Conservation (phyloP, 140 eudicot genomes). For the Bidens hawaiensis region DNA sequence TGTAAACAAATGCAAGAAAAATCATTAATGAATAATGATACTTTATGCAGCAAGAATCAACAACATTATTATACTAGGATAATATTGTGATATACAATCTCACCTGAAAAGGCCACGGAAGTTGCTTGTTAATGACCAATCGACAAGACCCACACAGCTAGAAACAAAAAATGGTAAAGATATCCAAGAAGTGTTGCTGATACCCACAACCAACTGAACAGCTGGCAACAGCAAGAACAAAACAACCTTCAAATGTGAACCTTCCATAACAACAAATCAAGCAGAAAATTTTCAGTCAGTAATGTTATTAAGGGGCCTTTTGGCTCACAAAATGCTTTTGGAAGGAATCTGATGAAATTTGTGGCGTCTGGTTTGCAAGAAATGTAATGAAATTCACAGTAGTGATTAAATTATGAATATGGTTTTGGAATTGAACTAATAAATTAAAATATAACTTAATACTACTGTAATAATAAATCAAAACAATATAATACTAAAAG, state of each 20-base stretch:
- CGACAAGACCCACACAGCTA: conserved; percentile 93
- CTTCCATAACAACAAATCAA: conserved; percentile 36
- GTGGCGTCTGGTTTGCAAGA: background rate
- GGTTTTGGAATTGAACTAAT: background rate
- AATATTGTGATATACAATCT: conserved; percentile 12
- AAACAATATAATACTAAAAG: background rate
- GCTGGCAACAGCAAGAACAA: conserved; percentile 86
- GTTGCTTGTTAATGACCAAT: conserved; percentile 96
- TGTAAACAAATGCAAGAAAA: conserved; percentile 25
- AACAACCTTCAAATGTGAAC: conserved; percentile 77
- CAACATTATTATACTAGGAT: background rate
- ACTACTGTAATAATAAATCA: background rate
- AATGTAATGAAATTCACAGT: background rate
- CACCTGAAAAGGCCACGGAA: conserved; percentile 97
- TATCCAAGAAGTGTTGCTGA: conserved; percentile 95
- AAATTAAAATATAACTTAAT: background rate
- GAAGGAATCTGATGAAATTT: background rate
- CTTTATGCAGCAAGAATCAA: conserved; percentile 6
- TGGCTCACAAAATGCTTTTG: background rate
- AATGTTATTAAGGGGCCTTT: conserved; percentile 2
- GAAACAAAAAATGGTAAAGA: conserved; percentile 92
- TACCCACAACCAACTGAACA: conserved; percentile 80
- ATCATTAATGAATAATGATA: background rate
- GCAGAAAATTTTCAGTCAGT: conserved; percentile 22
- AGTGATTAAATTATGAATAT: background rate